Evolutionary conservation across 2,329 filamentous ascomycete genomes (phyloP).

Genomic region (Stagonosporopsis vannaccii): DNA sequence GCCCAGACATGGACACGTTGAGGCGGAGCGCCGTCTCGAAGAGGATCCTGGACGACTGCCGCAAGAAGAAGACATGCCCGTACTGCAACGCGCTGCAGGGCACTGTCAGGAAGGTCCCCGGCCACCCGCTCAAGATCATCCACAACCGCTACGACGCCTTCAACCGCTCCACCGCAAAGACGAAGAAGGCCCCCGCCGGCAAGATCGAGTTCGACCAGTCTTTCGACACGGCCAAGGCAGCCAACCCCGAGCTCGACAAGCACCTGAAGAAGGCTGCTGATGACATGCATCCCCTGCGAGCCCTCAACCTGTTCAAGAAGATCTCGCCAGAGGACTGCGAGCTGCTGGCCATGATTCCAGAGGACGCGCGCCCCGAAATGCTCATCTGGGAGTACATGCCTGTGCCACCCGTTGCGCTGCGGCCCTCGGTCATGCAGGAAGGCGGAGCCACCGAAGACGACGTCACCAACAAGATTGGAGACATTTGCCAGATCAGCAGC

Average conservation of each 20-base stretch:
- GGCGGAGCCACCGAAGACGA: slow-evolving; percentile 95
- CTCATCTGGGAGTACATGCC: slow-evolving; percentile 98
- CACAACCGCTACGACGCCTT: slow-evolving; percentile 92
- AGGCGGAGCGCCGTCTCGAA: slow-evolving; percentile 84
- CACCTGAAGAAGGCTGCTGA: slow-evolving; percentile 92
- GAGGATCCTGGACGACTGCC: slow-evolving; percentile 86
- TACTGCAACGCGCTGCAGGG: slow-evolving; percentile 86
- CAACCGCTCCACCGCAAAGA: slow-evolving; percentile 85
- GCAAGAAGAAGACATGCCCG: slow-evolving; percentile 83
- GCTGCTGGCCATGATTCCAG: slow-evolving; percentile 84
- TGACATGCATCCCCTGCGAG: slow-evolving; percentile 87
- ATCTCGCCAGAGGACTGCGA: slow-evolving; percentile 88
- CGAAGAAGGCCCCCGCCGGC: slow-evolving; percentile 81
- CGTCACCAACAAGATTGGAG: slow-evolving; percentile 93
- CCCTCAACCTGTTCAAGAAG: slow-evolving; percentile 89
- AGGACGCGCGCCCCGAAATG: slow-evolving; percentile 90
- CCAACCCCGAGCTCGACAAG: slow-evolving; percentile 84
- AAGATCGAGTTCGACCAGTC: slow-evolving; percentile 88
- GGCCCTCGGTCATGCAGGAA: slow-evolving; percentile 93
- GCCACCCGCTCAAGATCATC: slow-evolving; percentile 84
- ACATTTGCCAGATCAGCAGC: slow-evolving; percentile 92
- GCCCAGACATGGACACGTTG: slow-evolving; percentile 85
- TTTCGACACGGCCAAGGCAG: slow-evolving; percentile 78
- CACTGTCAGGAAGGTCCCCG: slow-evolving; percentile 85
- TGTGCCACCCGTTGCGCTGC: slow-evolving; percentile 90